Evolutionary conservation across 768 basidiomycete species (phyloP).

Genomic region (Lepiota subincarnata): DNA sequence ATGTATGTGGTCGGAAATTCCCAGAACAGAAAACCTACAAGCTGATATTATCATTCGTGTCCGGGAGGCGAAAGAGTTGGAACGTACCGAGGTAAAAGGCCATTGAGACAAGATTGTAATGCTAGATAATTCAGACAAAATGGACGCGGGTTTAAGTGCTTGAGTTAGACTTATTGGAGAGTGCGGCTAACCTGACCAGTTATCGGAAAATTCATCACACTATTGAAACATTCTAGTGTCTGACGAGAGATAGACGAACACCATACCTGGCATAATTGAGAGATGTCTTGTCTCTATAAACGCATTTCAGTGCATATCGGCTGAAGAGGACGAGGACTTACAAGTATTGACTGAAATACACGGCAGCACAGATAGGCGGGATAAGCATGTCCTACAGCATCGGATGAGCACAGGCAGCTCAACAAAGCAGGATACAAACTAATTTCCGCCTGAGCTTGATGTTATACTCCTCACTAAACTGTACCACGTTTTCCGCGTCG

Average conservation of each 20-base stretch:
- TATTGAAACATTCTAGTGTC: conserved; percentile 15
- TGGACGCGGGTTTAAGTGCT: not conserved
- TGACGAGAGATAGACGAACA: no score
- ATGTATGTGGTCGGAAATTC: conserved; percentile 68
- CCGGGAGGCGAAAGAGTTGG: not conserved
- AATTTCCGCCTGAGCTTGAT: conserved; percentile 52
- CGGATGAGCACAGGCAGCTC: not conserved
- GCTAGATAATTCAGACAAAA: conserved; percentile 25
- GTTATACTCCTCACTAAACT: conserved; percentile 63
- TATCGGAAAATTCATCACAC: conserved; percentile 67
- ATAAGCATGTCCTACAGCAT: conserved; percentile 20
- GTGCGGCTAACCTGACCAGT: conserved; percentile 43
- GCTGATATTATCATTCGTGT: not conserved
- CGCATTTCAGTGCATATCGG: not conserved
- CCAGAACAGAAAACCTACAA: conserved; percentile 50
- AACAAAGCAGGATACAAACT: conserved; percentile 27
- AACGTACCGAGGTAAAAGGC: conserved; percentile 56
- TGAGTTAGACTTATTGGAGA: not conserved
- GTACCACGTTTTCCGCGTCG: conserved; percentile 41
- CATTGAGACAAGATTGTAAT: conserved; percentile 60
- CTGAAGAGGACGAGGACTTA: conserved; percentile 23
- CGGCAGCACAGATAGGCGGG: conserved; percentile 37
- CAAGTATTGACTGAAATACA: conserved; percentile 68
- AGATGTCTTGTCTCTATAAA: conserved; percentile 59
- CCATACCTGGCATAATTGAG: conserved; percentile 65